phyloP scores from a whole-genome alignment of 257 asterid genomes.

The Nicotiana attenuata region DNA sequence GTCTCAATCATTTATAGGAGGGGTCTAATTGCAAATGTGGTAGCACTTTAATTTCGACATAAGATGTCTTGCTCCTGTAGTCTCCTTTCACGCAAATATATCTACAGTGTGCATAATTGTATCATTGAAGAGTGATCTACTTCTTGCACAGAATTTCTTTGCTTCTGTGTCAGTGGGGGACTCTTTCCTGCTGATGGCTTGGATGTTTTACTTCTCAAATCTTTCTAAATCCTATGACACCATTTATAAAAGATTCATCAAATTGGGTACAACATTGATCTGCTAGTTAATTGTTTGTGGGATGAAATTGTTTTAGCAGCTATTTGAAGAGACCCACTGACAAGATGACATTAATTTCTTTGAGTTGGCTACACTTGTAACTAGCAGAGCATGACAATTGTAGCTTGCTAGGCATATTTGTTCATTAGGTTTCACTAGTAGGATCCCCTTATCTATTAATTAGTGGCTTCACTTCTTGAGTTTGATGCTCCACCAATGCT shows the following conservation, averaged over 20 bases:
- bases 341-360: neutral
- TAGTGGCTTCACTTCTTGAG: no score
- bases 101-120: neutral
- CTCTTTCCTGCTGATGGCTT: neutral
- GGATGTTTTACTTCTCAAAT: neutral
- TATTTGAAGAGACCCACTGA: neutral
- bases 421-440: neutral
- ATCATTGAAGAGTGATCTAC: neutral
- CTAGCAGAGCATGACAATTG: neutral
- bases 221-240: neutral
- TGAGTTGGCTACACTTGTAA: neutral
- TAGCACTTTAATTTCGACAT: neutral
- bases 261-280: neutral
- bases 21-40: neutral
- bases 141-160: neutral
- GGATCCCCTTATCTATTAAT: no score
- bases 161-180: neutral
- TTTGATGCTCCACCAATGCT: no score
- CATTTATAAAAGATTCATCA: neutral
- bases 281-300: neutral
- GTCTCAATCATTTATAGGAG: neutral
- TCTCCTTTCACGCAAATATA: neutral
- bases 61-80: neutral
- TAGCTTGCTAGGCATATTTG: neutral
- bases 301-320: neutral